Conservation (phyloP, 2,329 filamentous ascomycete species). For the Cercospora zeina region DNA sequence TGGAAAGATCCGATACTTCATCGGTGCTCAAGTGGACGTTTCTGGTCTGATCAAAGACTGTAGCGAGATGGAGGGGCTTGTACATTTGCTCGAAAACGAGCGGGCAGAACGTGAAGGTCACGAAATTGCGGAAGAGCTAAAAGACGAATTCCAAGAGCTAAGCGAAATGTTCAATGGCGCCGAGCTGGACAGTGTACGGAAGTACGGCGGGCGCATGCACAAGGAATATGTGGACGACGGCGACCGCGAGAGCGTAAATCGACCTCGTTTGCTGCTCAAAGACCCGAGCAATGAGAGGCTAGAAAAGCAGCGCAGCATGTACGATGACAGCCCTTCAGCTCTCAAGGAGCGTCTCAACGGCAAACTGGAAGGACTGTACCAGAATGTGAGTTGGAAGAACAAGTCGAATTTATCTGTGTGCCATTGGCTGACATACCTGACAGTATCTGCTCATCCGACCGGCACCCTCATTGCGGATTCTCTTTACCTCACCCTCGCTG, state of each 20-base stretch:
- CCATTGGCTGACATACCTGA: constrained; percentile 11
- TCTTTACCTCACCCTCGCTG: constrained; percentile 53
- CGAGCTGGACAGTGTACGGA: constrained; percentile 66
- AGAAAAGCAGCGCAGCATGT: constrained; percentile 26
- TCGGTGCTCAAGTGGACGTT: constrained; percentile 72
- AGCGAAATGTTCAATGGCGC: constrained; percentile 68
- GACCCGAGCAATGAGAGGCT: constrained; percentile 46
- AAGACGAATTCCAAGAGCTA: constrained; percentile 65
- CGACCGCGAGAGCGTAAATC: constrained; percentile 43
- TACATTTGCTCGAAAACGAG: constrained; percentile 39
- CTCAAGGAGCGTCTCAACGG: constrained; percentile 41
- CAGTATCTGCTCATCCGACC: constrained; percentile 53
- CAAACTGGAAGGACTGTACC: constrained; percentile 56
- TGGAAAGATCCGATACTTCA: constrained; percentile 66
- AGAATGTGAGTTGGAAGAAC: constrained; percentile 51
- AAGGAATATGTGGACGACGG: constrained; percentile 53
- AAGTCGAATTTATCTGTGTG: neutral
- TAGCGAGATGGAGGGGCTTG: constrained; percentile 64
- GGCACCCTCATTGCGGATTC: constrained; percentile 51
- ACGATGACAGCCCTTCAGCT: constrained; percentile 18
- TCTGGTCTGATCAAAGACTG: constrained; percentile 67
- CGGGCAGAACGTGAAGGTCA: constrained; percentile 39
- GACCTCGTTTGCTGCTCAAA: constrained; percentile 52
- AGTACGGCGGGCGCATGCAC: constrained; percentile 65
- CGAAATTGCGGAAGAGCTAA: constrained; percentile 44